Evolutionary conservation across 1,284 basidiomycete species (phyloP), one percentile per base, ranked within the genome.

Genomic region (Austroboletus niveus): DNA sequence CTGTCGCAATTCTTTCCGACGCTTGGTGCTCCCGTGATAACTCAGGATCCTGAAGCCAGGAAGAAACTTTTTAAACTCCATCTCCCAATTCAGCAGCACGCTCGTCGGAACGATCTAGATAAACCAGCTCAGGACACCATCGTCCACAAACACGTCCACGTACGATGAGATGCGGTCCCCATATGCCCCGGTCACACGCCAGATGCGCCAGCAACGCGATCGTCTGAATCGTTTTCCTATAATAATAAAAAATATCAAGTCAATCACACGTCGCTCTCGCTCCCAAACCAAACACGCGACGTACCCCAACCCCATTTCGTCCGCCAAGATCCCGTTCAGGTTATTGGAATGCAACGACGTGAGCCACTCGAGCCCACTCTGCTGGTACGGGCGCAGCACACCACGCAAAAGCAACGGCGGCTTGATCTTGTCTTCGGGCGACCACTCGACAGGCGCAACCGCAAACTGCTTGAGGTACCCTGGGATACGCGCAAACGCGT

Each of bases 21-120:
- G 91, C 70, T 93, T 94, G 51, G 90, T 89, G 44, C 80, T 85
- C 30, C 95, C 95, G 64, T 97, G 94, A 72, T 98, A 98, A 53
- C 92, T 91, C 35, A 98, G 75, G 51, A 92, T 85, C 61, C 85
- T 90, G 79, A 98, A 95, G 1, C 94, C 95, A 0, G 95, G 95
- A 3, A 98, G 75, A 66, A 98, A 98, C 72, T 97, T 97, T 72
- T 98, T 97, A 78, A 98, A 98, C 69, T 98, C 95, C 90, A 98
- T 96, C 69, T 97, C 95, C 95, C 95, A 98, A 66, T 98, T 98
- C 52, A 98, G 78, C 57, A 98, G 81, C 51, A 98, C 95, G 55
- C 91, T 94, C 1, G 95, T 98, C 1, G 95, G 94, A 11, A 96
- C 94, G 60, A 98, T 85, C 82, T 83, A 58, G 22, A 5, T 24